Evolutionary conservation across 768 basidiomycete genomes (phyloP).

Genomic region (Leccinum truebloodii): DNA sequence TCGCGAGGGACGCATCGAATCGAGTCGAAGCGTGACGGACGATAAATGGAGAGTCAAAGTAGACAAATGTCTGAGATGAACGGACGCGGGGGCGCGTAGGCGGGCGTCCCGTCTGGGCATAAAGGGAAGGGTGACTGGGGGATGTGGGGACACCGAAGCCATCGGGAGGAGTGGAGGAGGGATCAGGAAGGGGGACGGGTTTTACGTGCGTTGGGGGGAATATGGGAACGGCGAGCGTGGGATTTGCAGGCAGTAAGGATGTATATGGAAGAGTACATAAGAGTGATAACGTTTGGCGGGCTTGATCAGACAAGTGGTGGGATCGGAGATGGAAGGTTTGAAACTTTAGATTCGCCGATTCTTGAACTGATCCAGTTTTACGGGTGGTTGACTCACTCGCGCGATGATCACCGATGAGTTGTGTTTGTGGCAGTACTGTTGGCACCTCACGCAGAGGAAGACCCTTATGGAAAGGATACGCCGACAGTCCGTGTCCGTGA

Average conservation of each 20-base stretch:
- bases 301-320: constrained; percentile 22
- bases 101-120: constrained; percentile 5
- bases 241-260: constrained; percentile 28
- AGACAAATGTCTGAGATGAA: neutral
- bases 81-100: constrained; percentile 2
- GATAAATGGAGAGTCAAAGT: constrained; percentile 6
- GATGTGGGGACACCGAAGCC: constrained; percentile 16
- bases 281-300: constrained; percentile 34
- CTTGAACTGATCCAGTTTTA: constrained; percentile 18
- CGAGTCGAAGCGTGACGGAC: constrained; percentile 16
- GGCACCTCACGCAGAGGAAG: constrained; percentile 21
- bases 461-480: constrained; percentile 33
- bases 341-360: constrained; percentile 37
- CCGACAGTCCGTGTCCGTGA: constrained; percentile 28
- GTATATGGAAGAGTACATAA: constrained; percentile 28
- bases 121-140: constrained; percentile 28
- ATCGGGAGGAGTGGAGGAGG: constrained; percentile 12
- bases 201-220: constrained; percentile 27
- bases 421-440: constrained; percentile 26
- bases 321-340: constrained; percentile 33
- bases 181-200: constrained; percentile 12
- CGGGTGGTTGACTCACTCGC: constrained; percentile 11
- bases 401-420: constrained; percentile 29
- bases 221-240: constrained; percentile 18
- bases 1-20: constrained; percentile 13